Base-by-base conservation (phyloP, 1,284 basidiomycete species). In the Hortiboletus rubellus region DNA sequence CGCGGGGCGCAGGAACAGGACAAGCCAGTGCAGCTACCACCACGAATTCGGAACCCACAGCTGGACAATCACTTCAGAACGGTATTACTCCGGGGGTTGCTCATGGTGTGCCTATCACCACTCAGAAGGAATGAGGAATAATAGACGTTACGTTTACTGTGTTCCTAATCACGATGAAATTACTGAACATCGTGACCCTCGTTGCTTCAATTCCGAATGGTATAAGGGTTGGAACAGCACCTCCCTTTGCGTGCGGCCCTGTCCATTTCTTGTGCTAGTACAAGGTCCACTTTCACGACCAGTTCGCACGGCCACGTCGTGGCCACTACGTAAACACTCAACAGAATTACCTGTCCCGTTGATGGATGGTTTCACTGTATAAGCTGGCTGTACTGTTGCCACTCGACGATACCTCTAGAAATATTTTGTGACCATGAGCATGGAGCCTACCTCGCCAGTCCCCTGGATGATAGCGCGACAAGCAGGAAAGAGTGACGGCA, bases 1-100 rank as follows among this genome's bases (percentile, higher is more conserved):
- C 71, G 22, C 73, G 71, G 43, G 62, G 70, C 7, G 18, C 53
- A 27, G 61, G 56, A 43, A 59, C 72, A 27, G 65, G 68, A 22
- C 65, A 71, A 46, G 27, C 59, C 15, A 59, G 46, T 33, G 15
- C 55, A 37, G 15, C 50, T 7, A 30, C 31, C 18, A 27, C 57
- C 31, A 50, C 63, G 18, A 66, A 30, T 31, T n/a, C 53, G 30
- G 55, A 55, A 46, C 45, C 66, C 27, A 17, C 49, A 22, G 37
- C 50, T 36, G 59, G 54, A 30, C 69, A 62, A 15, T 36, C 60
- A 41, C 34, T 48, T 46, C 67, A 56, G 42, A 70, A 66, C 3
- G 65, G 64, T 34, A n/a, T 46, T 37, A 15, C 56, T n/a, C 50
- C 59, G 14, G 61, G 45, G 22, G 50, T 33, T 30, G 31, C 50